These are phyloP conservation scores for Kockiozyma suomiensis DNA, from an alignment of 805 yeast species.

Conservation along the genomic window DNA sequence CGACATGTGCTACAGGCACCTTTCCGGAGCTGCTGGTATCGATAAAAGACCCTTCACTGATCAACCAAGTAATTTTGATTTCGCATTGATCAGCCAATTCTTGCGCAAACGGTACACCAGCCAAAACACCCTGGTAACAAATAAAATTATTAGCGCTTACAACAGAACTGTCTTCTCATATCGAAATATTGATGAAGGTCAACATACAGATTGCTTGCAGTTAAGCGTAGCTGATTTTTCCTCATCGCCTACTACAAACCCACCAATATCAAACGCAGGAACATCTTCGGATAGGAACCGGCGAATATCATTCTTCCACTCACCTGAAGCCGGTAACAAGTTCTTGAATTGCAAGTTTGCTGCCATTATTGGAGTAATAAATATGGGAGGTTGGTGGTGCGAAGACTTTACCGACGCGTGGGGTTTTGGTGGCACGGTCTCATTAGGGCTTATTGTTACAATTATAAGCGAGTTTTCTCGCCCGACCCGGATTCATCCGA, in stretches of 20 bases:
- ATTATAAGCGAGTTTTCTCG: too few species aligned
- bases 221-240: conserved; percentile 71
- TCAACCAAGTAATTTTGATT: conserved; percentile 70
- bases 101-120: conserved; percentile 86
- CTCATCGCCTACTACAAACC: conserved; percentile 86
- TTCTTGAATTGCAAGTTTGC: conserved; percentile 42
- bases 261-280: conserved; percentile 93
- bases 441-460: too few species aligned
- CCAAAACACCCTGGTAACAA: conserved; percentile 58
- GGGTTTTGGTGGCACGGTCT: neutral
- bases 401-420: neutral
- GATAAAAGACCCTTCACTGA: conserved; percentile 66
- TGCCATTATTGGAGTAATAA: conserved; percentile 6
- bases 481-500: neutral
- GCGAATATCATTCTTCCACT: conserved; percentile 79
- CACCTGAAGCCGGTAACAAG: conserved; percentile 72
- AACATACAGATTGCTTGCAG: conserved; percentile 62
- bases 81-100: conserved; percentile 82
- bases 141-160: neutral
- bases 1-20: conserved; percentile 72
- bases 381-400: neutral
- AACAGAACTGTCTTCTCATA: too few species aligned
- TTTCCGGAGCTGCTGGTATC: conserved; percentile 55
- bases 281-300: conserved; percentile 83
- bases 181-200: too few species aligned